These are phyloP conservation scores for Tuber borchii DNA, from an alignment of 495 filamentous ascomycete genomes.

Conservation along the genomic window DNA sequence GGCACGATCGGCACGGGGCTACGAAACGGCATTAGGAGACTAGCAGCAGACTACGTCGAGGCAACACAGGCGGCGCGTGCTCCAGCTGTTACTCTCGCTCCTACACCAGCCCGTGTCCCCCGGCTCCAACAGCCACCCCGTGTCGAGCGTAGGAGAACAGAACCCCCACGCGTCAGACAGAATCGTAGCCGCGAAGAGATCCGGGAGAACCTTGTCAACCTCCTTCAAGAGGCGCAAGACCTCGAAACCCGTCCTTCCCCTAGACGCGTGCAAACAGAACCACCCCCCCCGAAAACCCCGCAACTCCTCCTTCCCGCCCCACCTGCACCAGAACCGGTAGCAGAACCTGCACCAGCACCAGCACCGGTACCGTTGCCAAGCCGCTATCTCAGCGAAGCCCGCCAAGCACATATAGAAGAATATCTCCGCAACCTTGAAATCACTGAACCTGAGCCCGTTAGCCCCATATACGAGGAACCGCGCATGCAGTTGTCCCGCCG, in stretches of 20 bases:
- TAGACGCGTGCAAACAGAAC: conserved; percentile 12
- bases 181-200: conserved; percentile 26
- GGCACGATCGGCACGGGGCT: conserved; percentile 35
- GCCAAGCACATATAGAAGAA: conserved; percentile 37
- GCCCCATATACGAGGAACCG: neutral
- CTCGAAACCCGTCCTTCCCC: conserved; percentile 17
- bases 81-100: conserved; percentile 7
- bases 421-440: conserved; percentile 34
- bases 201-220: conserved; percentile 29
- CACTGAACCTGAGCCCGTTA: conserved; percentile 34
- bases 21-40: conserved; percentile 37
- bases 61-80: conserved; percentile 25
- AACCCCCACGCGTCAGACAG: conserved; percentile 12
- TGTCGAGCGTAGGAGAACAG: conserved; percentile 30
- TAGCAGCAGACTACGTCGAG: conserved; percentile 39
- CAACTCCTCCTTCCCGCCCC: conserved; percentile 11
- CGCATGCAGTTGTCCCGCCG: conserved; percentile 11
- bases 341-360: neutral
- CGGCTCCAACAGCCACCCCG: conserved; percentile 7
- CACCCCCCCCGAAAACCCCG: neutral
- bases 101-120: conserved; percentile 5
- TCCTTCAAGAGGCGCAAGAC: conserved; percentile 31
- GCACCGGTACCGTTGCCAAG: conserved; percentile 12
- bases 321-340: neutral
- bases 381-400: conserved; percentile 35